Base-by-base conservation (phyloP, 1,284 basidiomycete genomes). In the Boletus semigastroideus region DNA sequence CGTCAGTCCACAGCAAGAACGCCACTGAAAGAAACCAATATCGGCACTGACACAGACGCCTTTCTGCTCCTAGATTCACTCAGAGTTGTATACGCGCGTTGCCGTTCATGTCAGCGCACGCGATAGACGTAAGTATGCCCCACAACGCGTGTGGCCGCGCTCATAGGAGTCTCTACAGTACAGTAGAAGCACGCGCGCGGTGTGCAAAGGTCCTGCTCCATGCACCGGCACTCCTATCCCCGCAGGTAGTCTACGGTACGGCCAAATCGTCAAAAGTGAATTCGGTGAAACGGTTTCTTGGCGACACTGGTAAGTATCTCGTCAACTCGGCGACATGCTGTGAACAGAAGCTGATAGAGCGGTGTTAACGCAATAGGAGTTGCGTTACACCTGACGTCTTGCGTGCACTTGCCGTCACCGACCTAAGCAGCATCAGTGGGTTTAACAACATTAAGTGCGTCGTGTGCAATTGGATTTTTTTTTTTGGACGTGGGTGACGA, bases 201-300 rank as follows among this genome's bases (percentile, higher is more conserved):
- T 81, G 58, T 90, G 87, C 64, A 79, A 84, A 66, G 84, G 82
- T 0, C 76, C 78, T 12, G 57, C 74, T 2, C 79, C 83, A 8
- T 89, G 87, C 68, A 77, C 77, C 33, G 82, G 80, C 20, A 70
- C 78, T 0, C 48, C 62, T 1, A 79, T 90, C 38, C 70, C 74
- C 17, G 65, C 75, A 13, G 86, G 83, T 2, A 74, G 72, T 13
- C 68, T 90, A 54, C 73, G 88, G 20, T 89, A 90, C 57, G 87
- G 87, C 0, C 67, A 72, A 45, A 74, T 76, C 3, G 67, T 64
- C 5, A 60, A 62, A 11, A 72, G 64, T n/a, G 67, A 76, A 42
- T 81, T 75, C 50, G 80, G 83, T 43, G 83, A 87, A 63, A 78
- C 74, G 0, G 78, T 89, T 3, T 76, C 83, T 64, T 90, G 87